phyloP scores from a whole-genome alignment of 306 rosid species.

The Prunus mume region DNA sequence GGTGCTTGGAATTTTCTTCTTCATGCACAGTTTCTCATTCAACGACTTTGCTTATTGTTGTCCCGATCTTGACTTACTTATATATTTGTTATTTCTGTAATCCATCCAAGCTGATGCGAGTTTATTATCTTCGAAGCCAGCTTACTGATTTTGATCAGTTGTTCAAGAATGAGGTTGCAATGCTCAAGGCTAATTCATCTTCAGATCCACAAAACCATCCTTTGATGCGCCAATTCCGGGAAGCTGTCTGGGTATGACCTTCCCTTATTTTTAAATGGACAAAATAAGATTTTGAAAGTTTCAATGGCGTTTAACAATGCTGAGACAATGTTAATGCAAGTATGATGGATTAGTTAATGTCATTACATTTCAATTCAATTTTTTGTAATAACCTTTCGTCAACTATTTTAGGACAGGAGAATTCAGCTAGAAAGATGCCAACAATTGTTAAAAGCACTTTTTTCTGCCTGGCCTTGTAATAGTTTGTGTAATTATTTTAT shows the following conservation, averaged over 20 bases:
- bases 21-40: conserved; percentile 16
- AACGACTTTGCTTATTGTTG: not conserved
- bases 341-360: not conserved
- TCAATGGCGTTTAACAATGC: not conserved
- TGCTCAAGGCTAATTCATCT: conserved; percentile 40
- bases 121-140: conserved; percentile 38
- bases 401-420: not conserved
- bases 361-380: not conserved
- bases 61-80: not conserved
- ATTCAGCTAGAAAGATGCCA: not conserved
- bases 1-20: conserved; percentile 36
- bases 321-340: not conserved
- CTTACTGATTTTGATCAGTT: conserved; percentile 62
- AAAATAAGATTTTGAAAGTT: not conserved
- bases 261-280: not conserved
- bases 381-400: not conserved
- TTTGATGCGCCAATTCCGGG: conserved; percentile 64
- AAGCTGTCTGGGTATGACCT: conserved; percentile 85
- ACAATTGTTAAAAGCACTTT: not conserved
- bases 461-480: not conserved
- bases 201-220: conserved; percentile 40
- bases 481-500: not conserved
- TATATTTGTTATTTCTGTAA: not conserved
- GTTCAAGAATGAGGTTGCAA: conserved; percentile 54
- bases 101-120: conserved; percentile 6